Percentiles rank a stretch among this genome's conserved stretches.
Conservation (phyloP, 208 protist genomes). For the Herpetomonas tarakana region DNA sequence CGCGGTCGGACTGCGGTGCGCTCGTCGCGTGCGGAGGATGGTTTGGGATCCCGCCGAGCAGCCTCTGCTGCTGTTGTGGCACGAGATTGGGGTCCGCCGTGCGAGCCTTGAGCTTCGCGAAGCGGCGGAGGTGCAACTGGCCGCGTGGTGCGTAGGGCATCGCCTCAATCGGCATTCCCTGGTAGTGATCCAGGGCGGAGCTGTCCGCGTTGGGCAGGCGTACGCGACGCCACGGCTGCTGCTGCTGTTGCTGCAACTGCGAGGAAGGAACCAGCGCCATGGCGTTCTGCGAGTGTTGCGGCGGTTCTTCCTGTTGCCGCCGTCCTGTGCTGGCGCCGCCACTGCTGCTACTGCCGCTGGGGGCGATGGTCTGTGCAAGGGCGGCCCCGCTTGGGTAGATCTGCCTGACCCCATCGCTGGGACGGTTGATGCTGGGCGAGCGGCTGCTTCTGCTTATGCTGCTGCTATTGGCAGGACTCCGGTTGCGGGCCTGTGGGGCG, state of each 20-base stretch:
- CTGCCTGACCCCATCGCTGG: background rate
- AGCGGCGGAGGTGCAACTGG: background rate
- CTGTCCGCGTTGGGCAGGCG: background rate
- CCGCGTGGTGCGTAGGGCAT: background rate
- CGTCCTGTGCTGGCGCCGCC: too few relatives aligned
- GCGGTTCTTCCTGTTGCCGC: background rate
- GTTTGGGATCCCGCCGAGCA: too few relatives aligned
- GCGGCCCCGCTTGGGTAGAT: slow-evolving; percentile 1
- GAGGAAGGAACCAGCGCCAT: background rate
- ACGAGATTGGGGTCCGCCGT: background rate
- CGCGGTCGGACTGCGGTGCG: too few relatives aligned
- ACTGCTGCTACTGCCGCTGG: too few relatives aligned
- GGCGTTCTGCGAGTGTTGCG: background rate
- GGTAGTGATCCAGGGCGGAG: background rate
- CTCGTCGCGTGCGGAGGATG: too few relatives aligned
- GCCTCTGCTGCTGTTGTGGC: too few relatives aligned
- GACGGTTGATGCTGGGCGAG: background rate
- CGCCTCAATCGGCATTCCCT: background rate
- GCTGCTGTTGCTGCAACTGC: background rate
- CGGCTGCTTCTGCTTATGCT: background rate
- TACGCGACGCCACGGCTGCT: background rate
- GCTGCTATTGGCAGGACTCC: background rate
- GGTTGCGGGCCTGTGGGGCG: too few relatives aligned
- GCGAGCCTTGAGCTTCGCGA: background rate
- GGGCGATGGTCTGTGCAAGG: too few relatives aligned